phyloP scores from a whole-genome alignment of 2,329 filamentous ascomycete genomes.

The Colletotrichum camelliae region DNA sequence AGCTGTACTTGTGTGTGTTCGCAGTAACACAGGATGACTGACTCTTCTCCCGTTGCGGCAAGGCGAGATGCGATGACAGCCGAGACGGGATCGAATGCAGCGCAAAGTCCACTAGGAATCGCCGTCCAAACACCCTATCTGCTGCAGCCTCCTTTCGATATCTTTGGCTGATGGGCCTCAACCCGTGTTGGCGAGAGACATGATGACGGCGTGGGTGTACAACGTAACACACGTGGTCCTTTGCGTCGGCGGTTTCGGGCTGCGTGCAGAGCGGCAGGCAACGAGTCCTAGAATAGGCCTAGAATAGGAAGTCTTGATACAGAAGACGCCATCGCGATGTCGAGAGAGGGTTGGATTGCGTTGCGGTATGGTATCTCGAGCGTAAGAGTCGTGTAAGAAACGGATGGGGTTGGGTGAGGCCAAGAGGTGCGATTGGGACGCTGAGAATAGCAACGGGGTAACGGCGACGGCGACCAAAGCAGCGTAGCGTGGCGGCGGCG shows the following conservation, averaged over 20 bases:
- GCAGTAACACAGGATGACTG: background rate
- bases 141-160: background rate
- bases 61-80: background rate
- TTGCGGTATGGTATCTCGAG: background rate
- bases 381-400: slow-evolving; percentile 12
- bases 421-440: slow-evolving; percentile 6
- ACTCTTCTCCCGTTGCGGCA: background rate
- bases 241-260: background rate
- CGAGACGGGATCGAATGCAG: background rate
- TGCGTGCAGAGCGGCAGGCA: background rate
- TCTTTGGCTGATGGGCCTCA: background rate
- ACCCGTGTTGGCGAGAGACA: background rate
- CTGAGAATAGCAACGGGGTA: slow-evolving; percentile 18
- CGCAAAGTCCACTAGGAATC: slow-evolving; percentile 4
- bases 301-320: slow-evolving; percentile 4
- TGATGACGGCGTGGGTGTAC: background rate
- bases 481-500: background rate
- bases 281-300: background rate
- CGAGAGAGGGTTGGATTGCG: background rate
- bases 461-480: background rate
- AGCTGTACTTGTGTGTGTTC: background rate
- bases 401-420: background rate
- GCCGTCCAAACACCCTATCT: slow-evolving; percentile 11
- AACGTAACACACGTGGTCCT: background rate
- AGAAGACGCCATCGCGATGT: background rate